Evolutionary conservation across 352 stramenopile species (phyloP), one percentile per base, ranked within the genome.

Genomic region (Globisporangium recalcitrans): DNA sequence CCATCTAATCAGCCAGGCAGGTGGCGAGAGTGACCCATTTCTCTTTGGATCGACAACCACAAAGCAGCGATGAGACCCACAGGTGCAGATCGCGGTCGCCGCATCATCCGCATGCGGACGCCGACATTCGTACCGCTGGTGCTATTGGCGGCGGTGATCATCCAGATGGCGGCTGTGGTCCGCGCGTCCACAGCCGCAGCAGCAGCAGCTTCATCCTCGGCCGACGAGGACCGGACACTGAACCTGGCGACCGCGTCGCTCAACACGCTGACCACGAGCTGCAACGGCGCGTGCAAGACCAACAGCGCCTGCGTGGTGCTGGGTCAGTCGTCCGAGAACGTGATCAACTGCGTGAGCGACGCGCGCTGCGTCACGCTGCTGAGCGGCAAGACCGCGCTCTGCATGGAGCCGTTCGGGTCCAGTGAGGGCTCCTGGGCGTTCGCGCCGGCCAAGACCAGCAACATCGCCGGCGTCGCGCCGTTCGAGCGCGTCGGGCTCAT

Each of bases 241-340:
- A 60, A 49, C 27, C 40, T 60, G 14, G 60, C 60, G 29, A 60
- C 54, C 1, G 26, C 32, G 19, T 73, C 71, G 40, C 76, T 85
- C 61, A 91, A 90, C 69, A 90, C 80, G 52, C 68, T 91, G 46
- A 90, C 80, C 38, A 91, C 82, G 49, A 88, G 78, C 61, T 91
- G 82, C 67, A 88, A 84, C 56, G 82, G 82, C 52, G 80, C 71
- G 44, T 91, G 82, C 60, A 76, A 73, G 65, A 68, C 61, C 48
- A 80, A 80, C 68, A 65, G 73, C n/a, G 74, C 78, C 9, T 91
- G 82, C 55, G 78, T 90, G 21, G 65, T 91, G 32, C 70, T 91
- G 27, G 82, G 82, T 2, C 68, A 82, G 59, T 82, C 80, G 24
- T 81, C 77, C 26, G 58, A 65, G 19, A 85, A 82, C 58, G 54